Evolutionary conservation across 2,329 filamentous ascomycete species (phyloP), one percentile per base, ranked within the genome.

Genomic region (Emericellopsis atlantica): DNA sequence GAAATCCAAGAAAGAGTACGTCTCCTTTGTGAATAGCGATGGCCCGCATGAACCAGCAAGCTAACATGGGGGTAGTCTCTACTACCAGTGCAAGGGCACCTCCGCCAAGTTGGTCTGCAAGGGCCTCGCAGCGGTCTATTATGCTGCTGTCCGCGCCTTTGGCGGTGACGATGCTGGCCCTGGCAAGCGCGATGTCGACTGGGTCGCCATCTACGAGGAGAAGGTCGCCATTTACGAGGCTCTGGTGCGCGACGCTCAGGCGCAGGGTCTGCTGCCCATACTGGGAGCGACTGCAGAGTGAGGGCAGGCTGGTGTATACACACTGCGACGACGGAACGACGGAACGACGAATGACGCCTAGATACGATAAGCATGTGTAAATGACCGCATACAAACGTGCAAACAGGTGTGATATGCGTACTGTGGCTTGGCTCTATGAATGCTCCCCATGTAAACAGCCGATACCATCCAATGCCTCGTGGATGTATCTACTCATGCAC

Each of bases 1-100:
- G 37, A 66, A 70, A n/a, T 74, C 76, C 50, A 64, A 61, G 48
- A 48, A 29, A 0, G 67, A 70, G 62, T 66, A 40, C 39, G 61
- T 53, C 22, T 5, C 23, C 12, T 31, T n/a, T 14, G 8, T 14
- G 15, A 21, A 11, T 4, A 3, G 18, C 32, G 5, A 33, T 12
- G 12, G 15, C 12, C 12, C 21, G 36, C 22, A 37, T 21, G 21
- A 37, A 37, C 6, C 14, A 18, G 10, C 21, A 16, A 16, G 21
- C 36, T 37, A n/a, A 37, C 37, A 15, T 15, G 11, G 22, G 6
- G 22, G 4, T 35, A 57, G 54, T 42, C 49, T 59, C 10, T 53
- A 54, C 36, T 51, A 48, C 46, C 56, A 59, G 40, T 60, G 57
- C 49, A 32, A 43, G 5, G 40, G 42, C 15, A 38, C 44, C 32